These are phyloP conservation scores for Porogramme epimiltina DNA, from an alignment of 1,284 basidiomycete species.

Conservation along the genomic window DNA sequence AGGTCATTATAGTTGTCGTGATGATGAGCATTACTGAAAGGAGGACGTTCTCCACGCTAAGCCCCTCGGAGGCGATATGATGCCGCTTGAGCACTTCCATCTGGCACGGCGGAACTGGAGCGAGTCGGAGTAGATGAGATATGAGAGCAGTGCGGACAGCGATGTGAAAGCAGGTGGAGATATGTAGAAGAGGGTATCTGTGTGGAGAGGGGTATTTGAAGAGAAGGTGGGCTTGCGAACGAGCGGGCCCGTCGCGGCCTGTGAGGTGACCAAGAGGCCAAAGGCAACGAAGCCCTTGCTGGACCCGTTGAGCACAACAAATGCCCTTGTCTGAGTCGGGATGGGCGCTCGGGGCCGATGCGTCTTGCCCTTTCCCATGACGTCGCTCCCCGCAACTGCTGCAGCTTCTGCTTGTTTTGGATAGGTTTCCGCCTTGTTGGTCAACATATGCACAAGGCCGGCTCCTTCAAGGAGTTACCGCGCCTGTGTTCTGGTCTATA, in stretches of 20 bases:
- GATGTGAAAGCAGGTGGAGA: neutral
- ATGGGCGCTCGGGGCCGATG: no score
- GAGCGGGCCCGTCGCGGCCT: neutral
- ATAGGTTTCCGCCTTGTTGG: no score
- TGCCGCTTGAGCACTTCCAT: no score
- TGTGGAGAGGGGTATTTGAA: constrained; percentile 8
- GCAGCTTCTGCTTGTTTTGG: no score
- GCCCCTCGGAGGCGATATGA: no score
- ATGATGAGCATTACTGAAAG: neutral
- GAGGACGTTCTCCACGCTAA: no score
- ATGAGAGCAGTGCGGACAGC: neutral
- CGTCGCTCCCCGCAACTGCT: no score
- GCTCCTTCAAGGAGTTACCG: no score
- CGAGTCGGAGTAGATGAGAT: neutral
- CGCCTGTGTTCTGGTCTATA: no score
- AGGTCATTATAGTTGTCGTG: constrained; percentile 7
- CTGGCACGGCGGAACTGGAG: no score
- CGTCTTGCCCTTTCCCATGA: no score
- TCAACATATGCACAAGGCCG: no score
- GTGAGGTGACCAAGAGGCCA: constrained; percentile 9
- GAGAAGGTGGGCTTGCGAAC: neutral
- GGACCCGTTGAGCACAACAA: neutral
- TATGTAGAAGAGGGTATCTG: neutral
- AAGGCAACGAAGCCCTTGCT: neutral
- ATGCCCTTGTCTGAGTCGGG: neutral